Base-by-base conservation (phyloP, 495 filamentous ascomycete genomes). In the Diplogelasinospora grovesii region DNA sequence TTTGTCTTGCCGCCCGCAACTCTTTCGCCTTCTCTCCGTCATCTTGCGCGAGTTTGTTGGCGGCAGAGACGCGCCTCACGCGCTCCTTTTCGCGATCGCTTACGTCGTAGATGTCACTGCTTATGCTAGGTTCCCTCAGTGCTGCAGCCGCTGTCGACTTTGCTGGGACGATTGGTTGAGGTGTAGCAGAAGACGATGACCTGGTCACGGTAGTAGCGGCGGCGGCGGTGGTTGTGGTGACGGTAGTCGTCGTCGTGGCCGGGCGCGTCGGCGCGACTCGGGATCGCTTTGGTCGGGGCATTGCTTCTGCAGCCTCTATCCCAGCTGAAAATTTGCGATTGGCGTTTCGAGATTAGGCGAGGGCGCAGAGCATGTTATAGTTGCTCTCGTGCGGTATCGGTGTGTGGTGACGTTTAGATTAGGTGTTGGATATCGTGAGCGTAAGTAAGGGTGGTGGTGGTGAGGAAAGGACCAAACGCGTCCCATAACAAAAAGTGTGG, bases 61-160 rank as follows among this genome's bases (percentile, higher is more conserved):
- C 24, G 16, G 33, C 31, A 10, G 41, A 26, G 8, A 26, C 21
- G 32, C 52, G 49, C 30, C 35, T 45, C 8, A 29, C 53, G 19
- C 48, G 56, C 32, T 65, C 61, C 37, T 66, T 65, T 30, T 71
- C 68, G 25, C 60, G 58, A 25, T 67, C 65, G 55, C 65, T 69
- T 20, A 66, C 57, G 45, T 65, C 64, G 54, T 68, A 65, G 5
- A 65, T 61, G 43, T 70, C 66, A 39, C 61, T 65, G 22, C 45
- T 37, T 1, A 11, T 13, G 3, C 34, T 38, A 8, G 41, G 24
- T 5, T 20, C 11, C 10, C 34, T 52, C 20, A 48, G 6, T 0
- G 42, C 44, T 7, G 44, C 4, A 11, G 33, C 26, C 8, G 35
- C 20, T 11, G 46, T n/a, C n/a, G n/a, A n/a, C 44, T 22, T 50